Conservation (phyloP, 2,329 filamentous ascomycete species). For the Aspergillus persii region DNA sequence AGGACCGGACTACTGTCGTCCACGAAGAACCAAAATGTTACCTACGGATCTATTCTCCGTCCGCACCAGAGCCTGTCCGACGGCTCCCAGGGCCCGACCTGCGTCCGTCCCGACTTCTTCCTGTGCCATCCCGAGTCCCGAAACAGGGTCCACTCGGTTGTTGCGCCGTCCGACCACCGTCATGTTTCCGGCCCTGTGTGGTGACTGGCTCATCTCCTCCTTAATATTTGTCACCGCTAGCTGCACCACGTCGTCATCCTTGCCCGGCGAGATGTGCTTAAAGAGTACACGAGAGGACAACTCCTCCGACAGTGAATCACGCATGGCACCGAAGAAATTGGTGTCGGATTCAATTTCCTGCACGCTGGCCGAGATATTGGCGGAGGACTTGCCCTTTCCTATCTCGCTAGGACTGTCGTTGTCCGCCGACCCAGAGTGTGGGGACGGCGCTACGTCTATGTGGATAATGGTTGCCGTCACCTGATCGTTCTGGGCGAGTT, state of each 20-base stretch:
- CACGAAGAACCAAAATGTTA: conserved; percentile 70
- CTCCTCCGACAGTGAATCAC: conserved; percentile 53
- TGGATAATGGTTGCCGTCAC: conserved; percentile 75
- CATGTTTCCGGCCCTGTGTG: conserved; percentile 68
- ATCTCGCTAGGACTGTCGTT: conserved; percentile 4
- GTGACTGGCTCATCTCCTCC: conserved; percentile 58
- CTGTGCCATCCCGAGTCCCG: conserved; percentile 26
- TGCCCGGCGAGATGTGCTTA: conserved; percentile 26
- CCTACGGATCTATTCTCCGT: conserved; percentile 59
- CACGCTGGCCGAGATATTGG: neutral
- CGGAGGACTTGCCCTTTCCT: neutral
- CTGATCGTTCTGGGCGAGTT: conserved; percentile 74
- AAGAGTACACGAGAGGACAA: conserved; percentile 60
- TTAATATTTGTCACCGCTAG: conserved; percentile 54
- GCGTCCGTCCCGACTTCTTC: conserved; percentile 35
- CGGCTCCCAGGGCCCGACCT: conserved; percentile 29
- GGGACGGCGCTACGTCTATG: conserved; percentile 41
- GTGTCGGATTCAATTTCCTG: conserved; percentile 44
- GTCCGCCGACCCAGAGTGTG: conserved; percentile 4
- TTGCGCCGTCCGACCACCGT: conserved; percentile 62
- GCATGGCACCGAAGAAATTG: conserved; percentile 55
- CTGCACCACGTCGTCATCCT: conserved; percentile 42
- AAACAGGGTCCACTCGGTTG: conserved; percentile 9
- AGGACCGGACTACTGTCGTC: conserved; percentile 31
- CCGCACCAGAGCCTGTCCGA: conserved; percentile 47